phyloP scores from a whole-genome alignment of 1,139 yeast species.

The Suhomyces bribrorum region DNA sequence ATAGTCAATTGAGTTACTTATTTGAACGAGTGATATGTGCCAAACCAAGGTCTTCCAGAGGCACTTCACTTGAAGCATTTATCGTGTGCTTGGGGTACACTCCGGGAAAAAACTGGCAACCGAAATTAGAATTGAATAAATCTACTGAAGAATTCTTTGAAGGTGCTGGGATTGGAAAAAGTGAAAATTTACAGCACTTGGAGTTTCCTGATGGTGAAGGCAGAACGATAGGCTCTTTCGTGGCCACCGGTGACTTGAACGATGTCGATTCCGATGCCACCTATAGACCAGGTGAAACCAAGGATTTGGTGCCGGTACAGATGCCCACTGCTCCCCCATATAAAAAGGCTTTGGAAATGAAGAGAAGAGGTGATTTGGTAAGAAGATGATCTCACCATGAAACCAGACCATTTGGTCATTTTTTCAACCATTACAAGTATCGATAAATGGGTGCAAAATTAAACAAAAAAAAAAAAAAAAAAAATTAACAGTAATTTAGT shows the following conservation, averaged over 20 bases:
- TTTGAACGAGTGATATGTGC: slow-evolving; percentile 91
- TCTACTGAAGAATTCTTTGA: slow-evolving; percentile 84
- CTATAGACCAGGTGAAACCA: slow-evolving; percentile 57
- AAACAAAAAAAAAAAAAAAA: too few species aligned
- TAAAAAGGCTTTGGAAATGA: slow-evolving; percentile 84
- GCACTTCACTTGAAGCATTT: slow-evolving; percentile 90
- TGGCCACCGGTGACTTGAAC: slow-evolving; percentile 90
- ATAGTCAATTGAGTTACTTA: slow-evolving; percentile 80
- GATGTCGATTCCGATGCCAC: slow-evolving; percentile 95
- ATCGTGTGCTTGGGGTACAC: slow-evolving; percentile 86
- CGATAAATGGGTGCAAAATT: too few species aligned
- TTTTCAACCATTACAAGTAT: too few species aligned
- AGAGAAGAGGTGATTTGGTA: slow-evolving; percentile 65
- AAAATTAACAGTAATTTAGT: too few species aligned
- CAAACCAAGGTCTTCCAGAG: slow-evolving; percentile 91
- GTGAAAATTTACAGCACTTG: slow-evolving; percentile 43
- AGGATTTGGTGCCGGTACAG: slow-evolving; percentile 84
- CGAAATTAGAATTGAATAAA: slow-evolving; percentile 54
- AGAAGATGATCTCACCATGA: slow-evolving; percentile 17
- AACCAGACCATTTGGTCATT: background rate
- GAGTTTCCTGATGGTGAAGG: slow-evolving; percentile 54
- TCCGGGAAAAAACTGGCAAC: slow-evolving; percentile 83
- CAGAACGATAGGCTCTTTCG: slow-evolving; percentile 76
- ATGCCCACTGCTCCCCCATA: slow-evolving; percentile 96
- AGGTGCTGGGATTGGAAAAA: slow-evolving; percentile 59